phyloP scores from a whole-genome alignment of 208 protist genomes.

The Lotmaria passim region DNA sequence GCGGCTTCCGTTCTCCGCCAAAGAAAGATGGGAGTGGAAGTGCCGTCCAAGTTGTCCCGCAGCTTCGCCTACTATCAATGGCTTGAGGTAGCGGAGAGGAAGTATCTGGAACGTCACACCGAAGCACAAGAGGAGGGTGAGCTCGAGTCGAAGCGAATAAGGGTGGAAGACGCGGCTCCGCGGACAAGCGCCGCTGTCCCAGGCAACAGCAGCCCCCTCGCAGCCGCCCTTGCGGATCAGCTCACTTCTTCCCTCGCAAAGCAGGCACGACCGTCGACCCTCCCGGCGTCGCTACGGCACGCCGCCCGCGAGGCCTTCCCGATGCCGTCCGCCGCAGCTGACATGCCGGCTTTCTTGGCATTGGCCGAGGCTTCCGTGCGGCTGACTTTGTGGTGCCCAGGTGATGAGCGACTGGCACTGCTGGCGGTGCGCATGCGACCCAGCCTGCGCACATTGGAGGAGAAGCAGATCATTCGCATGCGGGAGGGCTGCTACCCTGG shows the following conservation, averaged over 20 bases:
- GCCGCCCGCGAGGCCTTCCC: slow-evolving; percentile 40
- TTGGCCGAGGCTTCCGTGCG: slow-evolving; percentile 55
- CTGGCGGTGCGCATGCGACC: slow-evolving; percentile 40
- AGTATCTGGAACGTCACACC: slow-evolving; percentile 1
- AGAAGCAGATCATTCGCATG: slow-evolving; percentile 35
- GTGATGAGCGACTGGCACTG: slow-evolving; percentile 27
- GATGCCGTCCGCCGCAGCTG: slow-evolving; percentile 25
- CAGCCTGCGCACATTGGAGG: slow-evolving; percentile 39
- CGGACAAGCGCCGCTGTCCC: neutral
- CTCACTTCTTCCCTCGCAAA: slow-evolving; percentile 10
- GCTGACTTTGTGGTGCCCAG: slow-evolving; percentile 40
- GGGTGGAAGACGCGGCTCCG: neutral
- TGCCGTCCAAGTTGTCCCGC: slow-evolving; percentile 27
- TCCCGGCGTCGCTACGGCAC: slow-evolving; percentile 17
- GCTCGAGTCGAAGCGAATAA: neutral
- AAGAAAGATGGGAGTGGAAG: slow-evolving; percentile 24
- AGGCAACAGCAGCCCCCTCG: neutral
- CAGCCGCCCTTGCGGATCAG: slow-evolving; percentile 23
- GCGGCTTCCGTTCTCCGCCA: slow-evolving; percentile 39
- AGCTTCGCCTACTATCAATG: slow-evolving; percentile 50
- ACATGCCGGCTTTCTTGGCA: slow-evolving; percentile 40
- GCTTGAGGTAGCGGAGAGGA: slow-evolving; percentile 35
- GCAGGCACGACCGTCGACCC: neutral
- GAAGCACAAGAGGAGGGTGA: neutral
- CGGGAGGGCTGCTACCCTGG: slow-evolving; percentile 41